Base-by-base conservation (phyloP, 75 land plant genomes). In the Gnetum montanum region DNA sequence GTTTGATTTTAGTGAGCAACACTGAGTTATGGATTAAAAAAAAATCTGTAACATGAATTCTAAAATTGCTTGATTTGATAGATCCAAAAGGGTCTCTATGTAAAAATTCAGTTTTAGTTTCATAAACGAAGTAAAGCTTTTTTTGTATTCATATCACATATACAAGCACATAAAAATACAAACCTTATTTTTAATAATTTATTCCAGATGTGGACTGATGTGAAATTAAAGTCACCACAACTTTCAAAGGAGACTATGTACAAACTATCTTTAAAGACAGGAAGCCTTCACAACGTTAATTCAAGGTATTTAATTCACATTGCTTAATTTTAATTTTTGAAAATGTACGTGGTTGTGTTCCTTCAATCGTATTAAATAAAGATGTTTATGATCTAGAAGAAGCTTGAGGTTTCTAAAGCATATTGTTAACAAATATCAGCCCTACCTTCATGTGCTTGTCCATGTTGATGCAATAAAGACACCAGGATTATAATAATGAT, bases 151-250 rank as follows among this genome's bases (percentile, higher is more conserved):
- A n/a, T n/a, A n/a, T n/a, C n/a, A n/a, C n/a, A n/a, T n/a, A n/a
- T n/a, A n/a, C n/a, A n/a, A n/a, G n/a, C n/a, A n/a, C n/a, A n/a
- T n/a, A n/a, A n/a, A n/a, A n/a, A n/a, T n/a, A n/a, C n/a, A n/a
- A n/a, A n/a, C n/a, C n/a, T 35, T 40, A 20, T 24, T n/a, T 27
- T 2, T 58, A 25, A 15, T 44, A 2, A 20, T 66, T 24, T 35
- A 34, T 62, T 46, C 48, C 72, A 93, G 98, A 70, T 79, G 37
- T 88, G 86, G 90, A 61, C 81, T 47, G 94, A 93, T 75, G 84
- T 93, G 35, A 82, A 70, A 66, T 66, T 93, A 40, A 60, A 74
- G 38, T 84, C 98, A 28, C 98, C 94, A 52, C 98, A 93, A 66
- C 73, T 93, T n/a, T 55, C 61, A 24, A 78, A 76, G 52, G 84